phyloP scores from a whole-genome alignment of 495 filamentous ascomycete species.

The Daldinia bambusicola region DNA sequence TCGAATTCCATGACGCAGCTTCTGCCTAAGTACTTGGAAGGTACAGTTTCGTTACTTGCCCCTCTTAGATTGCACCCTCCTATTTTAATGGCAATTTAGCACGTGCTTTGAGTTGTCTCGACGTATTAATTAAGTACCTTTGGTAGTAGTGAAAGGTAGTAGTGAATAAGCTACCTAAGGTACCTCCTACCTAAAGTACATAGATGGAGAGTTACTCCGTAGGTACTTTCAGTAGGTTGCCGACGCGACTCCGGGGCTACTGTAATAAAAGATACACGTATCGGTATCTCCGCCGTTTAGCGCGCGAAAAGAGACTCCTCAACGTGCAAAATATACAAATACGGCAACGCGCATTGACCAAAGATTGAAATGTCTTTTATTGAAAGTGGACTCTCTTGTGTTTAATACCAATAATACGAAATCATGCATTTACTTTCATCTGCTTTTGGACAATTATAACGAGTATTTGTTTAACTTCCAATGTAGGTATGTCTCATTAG shows the following conservation, averaged over 20 bases:
- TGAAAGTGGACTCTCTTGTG: not conserved
- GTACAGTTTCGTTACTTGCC: not conserved
- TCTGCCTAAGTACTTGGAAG: slow-evolving; percentile 7
- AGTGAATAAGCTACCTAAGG: too few species aligned
- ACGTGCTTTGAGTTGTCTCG: not conserved
- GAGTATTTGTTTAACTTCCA: not conserved
- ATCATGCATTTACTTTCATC: not conserved
- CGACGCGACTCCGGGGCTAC: slow-evolving; percentile 25
- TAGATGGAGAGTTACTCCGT: slow-evolving; percentile 17
- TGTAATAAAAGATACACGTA: slow-evolving; percentile 19
- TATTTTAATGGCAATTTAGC: not conserved
- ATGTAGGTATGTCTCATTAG: not conserved
- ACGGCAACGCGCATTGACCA: slow-evolving; percentile 6
- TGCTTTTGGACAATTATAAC: not conserved
- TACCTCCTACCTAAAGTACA: not conserved
- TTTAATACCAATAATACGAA: not conserved
- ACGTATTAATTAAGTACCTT: too few species aligned
- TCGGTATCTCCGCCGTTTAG: slow-evolving; percentile 36
- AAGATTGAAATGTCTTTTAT: not conserved
- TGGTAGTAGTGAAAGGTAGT: too few species aligned
- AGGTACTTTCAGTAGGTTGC: slow-evolving; percentile 12
- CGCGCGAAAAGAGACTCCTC: not conserved
- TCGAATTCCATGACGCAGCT: slow-evolving; percentile 43
- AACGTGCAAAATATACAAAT: slow-evolving; percentile 1
- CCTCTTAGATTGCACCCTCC: not conserved